Base-by-base conservation (phyloP, 1,284 basidiomycete species). In the Mycena sp. region DNA sequence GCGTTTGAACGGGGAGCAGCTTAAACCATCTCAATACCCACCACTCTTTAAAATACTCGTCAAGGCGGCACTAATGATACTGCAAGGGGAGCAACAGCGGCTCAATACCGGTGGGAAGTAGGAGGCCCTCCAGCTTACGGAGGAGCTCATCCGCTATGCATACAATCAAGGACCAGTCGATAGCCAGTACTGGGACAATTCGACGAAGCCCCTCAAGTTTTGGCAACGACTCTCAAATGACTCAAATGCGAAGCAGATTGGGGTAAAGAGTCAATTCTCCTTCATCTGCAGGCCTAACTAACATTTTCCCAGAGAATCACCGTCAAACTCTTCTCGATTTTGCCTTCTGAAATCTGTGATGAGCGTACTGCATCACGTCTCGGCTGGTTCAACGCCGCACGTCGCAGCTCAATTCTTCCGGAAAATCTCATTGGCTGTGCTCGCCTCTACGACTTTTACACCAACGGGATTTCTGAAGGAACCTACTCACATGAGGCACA, bases 261-360 rank as follows among this genome's bases (percentile, higher is more conserved):
- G 40, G 6, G 40, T 43, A 43, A 43, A 17, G 7, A 6, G n/a
- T 17, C 10, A 9, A 7, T 10, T 43, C n/a, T 19, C 29, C 30
- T 25, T 4, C 30, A 30, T n/a, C n/a, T n/a, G n/a, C n/a, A n/a
- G 48, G 29, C 19, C 45, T 12, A 7, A 7, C 9, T 48, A 30
- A 9, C n/a, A 16, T 44, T 25, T 32, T n/a, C 26, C 17, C 16
- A 58, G 56, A 30, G 46, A 17, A 50, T 58, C 19, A 71, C 68
- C 17, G 57, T 72, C 61, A 72, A 71, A 32, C 14, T 71, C 11
- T 74, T 74, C 45, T 72, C 70, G 3, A 71, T 74, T 37, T 65
- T 69, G 4, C 72, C 71, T 0, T 75, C 70, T 1, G 70, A 73
- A 60, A 72, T 74, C 9, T 74, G 73, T 45, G 71, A 75, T 63